Base-by-base conservation (phyloP, 352 stramenopile genomes). In the Globisporangium mamillatum region DNA sequence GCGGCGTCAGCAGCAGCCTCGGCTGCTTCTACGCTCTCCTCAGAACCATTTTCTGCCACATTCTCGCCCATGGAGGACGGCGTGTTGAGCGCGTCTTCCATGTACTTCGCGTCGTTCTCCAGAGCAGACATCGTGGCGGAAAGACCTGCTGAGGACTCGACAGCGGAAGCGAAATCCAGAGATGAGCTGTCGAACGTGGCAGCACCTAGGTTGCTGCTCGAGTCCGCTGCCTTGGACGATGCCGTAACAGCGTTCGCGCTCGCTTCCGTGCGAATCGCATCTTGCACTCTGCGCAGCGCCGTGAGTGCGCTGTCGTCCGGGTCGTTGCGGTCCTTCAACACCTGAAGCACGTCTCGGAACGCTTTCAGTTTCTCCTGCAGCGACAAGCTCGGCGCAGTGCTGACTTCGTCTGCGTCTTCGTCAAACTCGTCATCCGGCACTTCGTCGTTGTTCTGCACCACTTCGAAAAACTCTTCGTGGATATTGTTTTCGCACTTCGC, bases 381-480 rank as follows among this genome's bases (percentile, higher is more conserved):
- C 34, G 86, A 90, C 27, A 90, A 66, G 16, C 76, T 86, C 1
- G 70, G 46, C 9, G 71, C 64, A 8, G 50, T 53, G 9, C 48
- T 61, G 4, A 69, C 57, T 34, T 88, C 82, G 52, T 85, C 80
- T 4, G 74, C 70, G 1, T 79, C 72, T 12, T 91, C 85, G 3
- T 89, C 77, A 4, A 88, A 72, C 9, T 91, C 84, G 29, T 93
- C 85, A 60, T 92, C 84, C 0, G 82, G 79, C 10, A 93, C 80
- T 48, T 92, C 82, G 54, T 85, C 84, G 1, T 77, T 59, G 27
- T 76, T 82, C 58, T 90, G 78, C 20, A 94, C 76, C n/a, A 91
- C 74, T 36, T 95, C 87, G 24, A 95, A 93, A 62, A 91, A 92
- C 63, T 95, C 87, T 72, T 93, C 87, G 59, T 95, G 84, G 63